Base-by-base conservation (phyloP, 768 basidiomycete species). In the Rhizopogon roseolus region DNA sequence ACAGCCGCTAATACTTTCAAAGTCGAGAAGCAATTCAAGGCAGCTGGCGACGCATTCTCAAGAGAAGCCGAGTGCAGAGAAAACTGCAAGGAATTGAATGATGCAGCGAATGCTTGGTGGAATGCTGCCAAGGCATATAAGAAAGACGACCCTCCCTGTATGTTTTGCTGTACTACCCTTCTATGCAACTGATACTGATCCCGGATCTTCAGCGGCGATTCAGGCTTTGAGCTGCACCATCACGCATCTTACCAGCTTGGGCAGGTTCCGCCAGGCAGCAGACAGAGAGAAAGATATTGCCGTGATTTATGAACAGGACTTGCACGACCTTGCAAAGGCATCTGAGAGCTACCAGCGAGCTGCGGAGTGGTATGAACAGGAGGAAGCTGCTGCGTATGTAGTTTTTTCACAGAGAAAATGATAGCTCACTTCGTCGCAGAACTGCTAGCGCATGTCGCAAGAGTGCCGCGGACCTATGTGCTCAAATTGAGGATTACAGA, bases 41-140 rank as follows among this genome's bases (percentile, higher is more conserved):
- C 93, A 58, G 90, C 93, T 1, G 97, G 97, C 3, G 90, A 95
- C 70, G 84, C 90, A 13, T 96, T 95, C 66, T 82, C 93, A 40
- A 82, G 88, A 59, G 97, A 98, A 66, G 97, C 96, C 1, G 94
- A 98, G 62, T 97, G 94, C 69, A 81, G 94, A 61, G 86, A 95
- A 71, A 84, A 86, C 56, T 87, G 84, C 63, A 87, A 89, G 44
- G 96, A 98, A 71, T 71, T 68, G 44, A 93, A 93, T 60, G 97
- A 98, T 61, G 95, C 96, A n/a, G 90, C 94, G 19, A 96, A 95
- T 66, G 95, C 95, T 8, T 98, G 89, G 88, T 98, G 96, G 91
- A 97, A 96, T 66, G 95, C 97, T 11, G 86, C 92, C 34, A 98
- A 98, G 73, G 85, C 89, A 10, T 99, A 90, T 78, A 99, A 98